A percentile compares a stretch with the other conserved stretches of the same genome.
Conservation (phyloP, 1,284 basidiomycete species). For the Singerocomus rubriflavus region DNA sequence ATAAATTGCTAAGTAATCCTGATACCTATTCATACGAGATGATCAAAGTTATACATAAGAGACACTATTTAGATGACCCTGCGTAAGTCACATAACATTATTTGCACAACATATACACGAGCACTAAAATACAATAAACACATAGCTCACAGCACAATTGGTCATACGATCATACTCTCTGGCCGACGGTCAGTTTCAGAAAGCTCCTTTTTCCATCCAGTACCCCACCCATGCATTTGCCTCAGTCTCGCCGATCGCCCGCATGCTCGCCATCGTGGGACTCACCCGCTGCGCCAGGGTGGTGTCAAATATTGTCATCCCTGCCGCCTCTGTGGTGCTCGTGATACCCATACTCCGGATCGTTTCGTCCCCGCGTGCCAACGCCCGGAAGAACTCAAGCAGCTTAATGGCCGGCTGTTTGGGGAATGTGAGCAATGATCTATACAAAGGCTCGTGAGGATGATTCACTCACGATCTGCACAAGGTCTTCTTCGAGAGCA, state of each 20-base stretch:
- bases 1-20: no score
- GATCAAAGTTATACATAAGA: no score
- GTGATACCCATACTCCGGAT: neutral
- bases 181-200: neutral
- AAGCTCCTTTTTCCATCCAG: neutral
- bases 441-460: neutral
- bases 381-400: constrained; percentile 1
- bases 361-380: neutral
- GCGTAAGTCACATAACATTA: no score
- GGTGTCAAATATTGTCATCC: constrained; percentile 1
- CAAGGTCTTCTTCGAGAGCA: neutral
- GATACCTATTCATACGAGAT: no score
- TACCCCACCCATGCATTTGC: constrained; percentile 8
- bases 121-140: no score
- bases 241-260: neutral
- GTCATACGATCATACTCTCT: no score
- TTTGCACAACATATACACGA: no score
- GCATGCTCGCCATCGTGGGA: constrained; percentile 3
- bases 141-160: no score
- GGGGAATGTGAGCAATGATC: neutral
- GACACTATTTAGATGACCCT: no score
- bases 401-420: constrained; percentile 7
- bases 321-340: neutral
- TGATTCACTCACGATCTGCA: neutral
- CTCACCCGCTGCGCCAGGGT: neutral